phyloP scores from a whole-genome alignment of 768 basidiomycete species.

The Tricholoma matsutake region DNA sequence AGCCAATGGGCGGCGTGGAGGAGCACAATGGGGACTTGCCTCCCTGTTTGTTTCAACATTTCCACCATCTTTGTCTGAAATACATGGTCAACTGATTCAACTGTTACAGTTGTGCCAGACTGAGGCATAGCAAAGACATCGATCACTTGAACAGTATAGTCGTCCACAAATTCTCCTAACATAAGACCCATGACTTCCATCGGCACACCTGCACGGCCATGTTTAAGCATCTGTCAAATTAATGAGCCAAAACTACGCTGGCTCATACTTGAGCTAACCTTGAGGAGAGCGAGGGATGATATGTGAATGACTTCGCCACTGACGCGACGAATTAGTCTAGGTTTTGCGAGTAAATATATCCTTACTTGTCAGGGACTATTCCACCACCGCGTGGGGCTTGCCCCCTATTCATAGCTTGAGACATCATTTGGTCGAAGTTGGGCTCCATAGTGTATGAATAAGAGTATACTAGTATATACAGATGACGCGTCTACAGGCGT shows the following conservation, averaged over 20 bases:
- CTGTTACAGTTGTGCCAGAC: slow-evolving; percentile 94
- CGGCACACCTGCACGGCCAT: slow-evolving; percentile 96
- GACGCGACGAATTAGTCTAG: slow-evolving; percentile 7
- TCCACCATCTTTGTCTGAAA: slow-evolving; percentile 99
- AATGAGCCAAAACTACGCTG: not conserved
- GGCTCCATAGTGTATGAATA: slow-evolving; percentile 40
- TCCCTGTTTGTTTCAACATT: slow-evolving; percentile 98
- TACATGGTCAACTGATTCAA: slow-evolving; percentile 98
- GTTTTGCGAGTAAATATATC: slow-evolving; percentile 4
- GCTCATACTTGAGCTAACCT: slow-evolving; percentile 49
- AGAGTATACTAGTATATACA: slow-evolving; percentile 8
- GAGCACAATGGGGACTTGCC: slow-evolving; percentile 48
- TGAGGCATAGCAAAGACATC: slow-evolving; percentile 99
- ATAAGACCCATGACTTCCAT: slow-evolving; percentile 99
- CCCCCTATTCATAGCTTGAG: slow-evolving; percentile 42
- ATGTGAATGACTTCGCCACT: slow-evolving; percentile 97
- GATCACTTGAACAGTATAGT: slow-evolving; percentile 91
- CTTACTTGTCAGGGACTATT: slow-evolving; percentile 75
- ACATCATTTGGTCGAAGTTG: slow-evolving; percentile 49
- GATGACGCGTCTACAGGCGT: slow-evolving; percentile 44
- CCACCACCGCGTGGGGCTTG: slow-evolving; percentile 42
- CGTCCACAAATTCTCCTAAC: slow-evolving; percentile 98
- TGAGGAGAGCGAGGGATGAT: slow-evolving; percentile 92
- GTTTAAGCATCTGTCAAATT: slow-evolving; percentile 89
- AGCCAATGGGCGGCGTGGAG: not conserved